Percentiles rank a stretch among this genome's conserved stretches.
These are phyloP conservation scores for Paraleonurus japonicus DNA, from an alignment of 257 asterid genomes.

Conservation along the genomic window DNA sequence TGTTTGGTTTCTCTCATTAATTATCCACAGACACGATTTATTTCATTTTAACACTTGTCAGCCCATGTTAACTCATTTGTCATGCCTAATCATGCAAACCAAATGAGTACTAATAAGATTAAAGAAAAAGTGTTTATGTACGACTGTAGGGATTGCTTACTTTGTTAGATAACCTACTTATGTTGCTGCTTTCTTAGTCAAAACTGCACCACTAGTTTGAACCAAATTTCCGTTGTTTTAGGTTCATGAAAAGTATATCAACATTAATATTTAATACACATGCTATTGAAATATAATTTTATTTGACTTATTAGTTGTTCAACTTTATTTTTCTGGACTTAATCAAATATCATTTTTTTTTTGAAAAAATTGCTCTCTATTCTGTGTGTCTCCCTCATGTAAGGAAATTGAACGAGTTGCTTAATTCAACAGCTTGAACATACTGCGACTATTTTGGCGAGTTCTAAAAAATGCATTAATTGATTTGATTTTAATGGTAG, in stretches of 20 bases:
- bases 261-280: neutral
- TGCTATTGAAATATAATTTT: neutral
- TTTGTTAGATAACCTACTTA: constrained; percentile 24
- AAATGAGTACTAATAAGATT: too few species aligned
- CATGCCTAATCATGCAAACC: too few species aligned
- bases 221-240: neutral
- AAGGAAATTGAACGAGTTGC: neutral
- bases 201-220: constrained; percentile 23
- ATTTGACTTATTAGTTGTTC: neutral
- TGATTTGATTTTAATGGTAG: neutral
- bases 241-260: neutral
- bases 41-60: too few species aligned
- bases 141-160: neutral
- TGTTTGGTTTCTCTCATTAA: too few species aligned
- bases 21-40: too few species aligned
- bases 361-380: neutral
- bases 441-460: neutral
- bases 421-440: neutral
- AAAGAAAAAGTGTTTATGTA: neutral
- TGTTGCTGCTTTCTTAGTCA: constrained; percentile 27
- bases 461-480: neutral
- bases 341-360: neutral
- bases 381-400: neutral
- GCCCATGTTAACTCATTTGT: too few species aligned
- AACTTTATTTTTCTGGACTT: neutral